phyloP scores from a whole-genome alignment of 2,329 filamentous ascomycete species.

The Knoxdaviesia capensis region DNA sequence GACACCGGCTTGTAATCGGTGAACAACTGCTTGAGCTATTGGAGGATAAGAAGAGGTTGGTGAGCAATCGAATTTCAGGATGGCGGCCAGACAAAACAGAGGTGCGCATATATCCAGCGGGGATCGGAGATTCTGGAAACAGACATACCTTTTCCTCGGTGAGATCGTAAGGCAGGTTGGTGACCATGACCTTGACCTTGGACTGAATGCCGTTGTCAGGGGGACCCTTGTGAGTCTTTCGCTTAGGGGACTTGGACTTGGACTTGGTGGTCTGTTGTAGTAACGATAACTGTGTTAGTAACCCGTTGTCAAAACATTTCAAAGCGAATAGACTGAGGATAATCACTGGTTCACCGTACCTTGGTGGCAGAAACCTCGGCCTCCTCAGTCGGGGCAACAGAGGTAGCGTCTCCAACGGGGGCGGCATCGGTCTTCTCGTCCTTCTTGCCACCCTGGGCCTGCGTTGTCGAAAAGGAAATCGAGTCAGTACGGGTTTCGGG shows the following conservation, averaged over 20 bases:
- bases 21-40: slow-evolving; percentile 92
- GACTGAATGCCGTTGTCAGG: slow-evolving; percentile 94
- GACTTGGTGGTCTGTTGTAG: slow-evolving; percentile 33
- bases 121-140: neutral
- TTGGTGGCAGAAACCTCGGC: slow-evolving; percentile 20
- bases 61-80: neutral
- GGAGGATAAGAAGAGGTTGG: slow-evolving; percentile 4
- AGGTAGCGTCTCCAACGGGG: slow-evolving; percentile 20
- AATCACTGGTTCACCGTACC: neutral
- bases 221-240: slow-evolving; percentile 51
- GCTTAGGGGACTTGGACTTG: slow-evolving; percentile 18
- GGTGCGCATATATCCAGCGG: neutral
- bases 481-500: neutral
- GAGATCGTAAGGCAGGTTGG: slow-evolving; percentile 95
- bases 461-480: slow-evolving; percentile 7
- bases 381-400: slow-evolving; percentile 23
- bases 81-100: neutral
- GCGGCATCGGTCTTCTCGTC: slow-evolving; percentile 21
- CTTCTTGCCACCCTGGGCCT: slow-evolving; percentile 21
- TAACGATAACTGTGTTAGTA: neutral
- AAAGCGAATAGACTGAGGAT: too few relatives aligned
- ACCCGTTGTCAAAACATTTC: neutral
- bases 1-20: slow-evolving; percentile 76
- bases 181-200: slow-evolving; percentile 99
- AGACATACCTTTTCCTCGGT: slow-evolving; percentile 77